Percentiles rank a stretch among this genome's conserved stretches.
Evolutionary conservation across 2,329 filamentous ascomycete genomes (phyloP).

Genomic region (Xylaria sp.): DNA sequence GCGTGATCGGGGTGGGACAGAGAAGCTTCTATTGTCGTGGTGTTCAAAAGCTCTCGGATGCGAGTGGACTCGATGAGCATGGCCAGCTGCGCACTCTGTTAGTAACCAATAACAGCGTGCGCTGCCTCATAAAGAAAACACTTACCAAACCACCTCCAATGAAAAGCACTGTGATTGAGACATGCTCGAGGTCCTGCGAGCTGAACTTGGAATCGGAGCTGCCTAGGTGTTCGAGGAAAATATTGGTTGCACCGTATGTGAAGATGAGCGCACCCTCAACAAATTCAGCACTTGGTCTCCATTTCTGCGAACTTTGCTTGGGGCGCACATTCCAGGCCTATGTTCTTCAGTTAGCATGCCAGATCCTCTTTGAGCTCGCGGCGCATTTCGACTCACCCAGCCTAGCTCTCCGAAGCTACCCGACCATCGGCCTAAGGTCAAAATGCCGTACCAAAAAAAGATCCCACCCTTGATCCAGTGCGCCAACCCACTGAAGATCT

Average conservation of each 20-base stretch:
- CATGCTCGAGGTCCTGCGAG: slow-evolving; percentile 85
- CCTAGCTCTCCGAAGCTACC: slow-evolving; percentile 90
- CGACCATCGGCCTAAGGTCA: slow-evolving; percentile 89
- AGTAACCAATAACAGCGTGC: slow-evolving; percentile 1
- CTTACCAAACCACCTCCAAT: slow-evolving; percentile 86
- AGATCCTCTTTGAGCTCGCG: slow-evolving; percentile 9
- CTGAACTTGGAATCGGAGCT: slow-evolving; percentile 78
- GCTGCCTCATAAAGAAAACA: slow-evolving; percentile 50
- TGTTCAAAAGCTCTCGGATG: slow-evolving; percentile 75
- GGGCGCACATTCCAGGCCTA: slow-evolving; percentile 89
- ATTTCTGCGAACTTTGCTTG: slow-evolving; percentile 63
- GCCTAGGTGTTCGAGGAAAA: slow-evolving; percentile 90
- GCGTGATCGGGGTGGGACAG: slow-evolving; percentile 48
- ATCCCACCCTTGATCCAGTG: slow-evolving; percentile 96
- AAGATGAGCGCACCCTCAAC: slow-evolving; percentile 91
- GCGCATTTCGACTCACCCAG: slow-evolving; percentile 67
- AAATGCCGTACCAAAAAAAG: slow-evolving; percentile 91
- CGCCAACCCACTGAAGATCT: slow-evolving; percentile 85
- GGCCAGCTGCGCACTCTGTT: slow-evolving; percentile 42
- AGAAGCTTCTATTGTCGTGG: slow-evolving; percentile 56
- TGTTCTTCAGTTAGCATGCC: slow-evolving; percentile 29
- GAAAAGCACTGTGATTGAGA: slow-evolving; percentile 93
- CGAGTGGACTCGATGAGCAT: slow-evolving; percentile 84
- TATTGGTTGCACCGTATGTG: slow-evolving; percentile 87
- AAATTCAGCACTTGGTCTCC: slow-evolving; percentile 86